These are phyloP conservation scores for Prunus armeniaca DNA, from an alignment of 306 rosid species.

Conservation along the genomic window DNA sequence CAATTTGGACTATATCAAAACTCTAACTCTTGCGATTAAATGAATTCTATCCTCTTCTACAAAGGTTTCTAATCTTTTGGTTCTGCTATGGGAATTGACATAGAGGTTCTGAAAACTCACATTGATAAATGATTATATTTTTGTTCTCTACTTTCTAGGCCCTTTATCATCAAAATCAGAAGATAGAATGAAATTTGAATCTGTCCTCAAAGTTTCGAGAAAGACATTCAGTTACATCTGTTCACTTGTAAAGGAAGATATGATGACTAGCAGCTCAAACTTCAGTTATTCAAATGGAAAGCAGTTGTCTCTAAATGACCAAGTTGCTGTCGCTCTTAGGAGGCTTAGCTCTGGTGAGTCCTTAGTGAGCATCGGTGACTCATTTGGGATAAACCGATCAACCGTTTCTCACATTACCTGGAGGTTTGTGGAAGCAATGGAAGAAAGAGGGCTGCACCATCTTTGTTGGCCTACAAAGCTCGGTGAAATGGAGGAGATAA, in stretches of 20 bases:
- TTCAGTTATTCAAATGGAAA: conserved; percentile 45
- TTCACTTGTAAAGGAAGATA: conserved; percentile 69
- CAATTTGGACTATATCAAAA: background rate
- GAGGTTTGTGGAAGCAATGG: conserved; percentile 90
- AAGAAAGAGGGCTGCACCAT: conserved; percentile 76
- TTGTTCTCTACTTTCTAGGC: conserved; percentile 45
- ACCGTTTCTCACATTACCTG: conserved; percentile 87
- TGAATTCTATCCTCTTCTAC: background rate
- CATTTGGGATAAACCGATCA: conserved; percentile 67
- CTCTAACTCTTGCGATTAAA: background rate
- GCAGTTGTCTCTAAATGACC: conserved; percentile 64
- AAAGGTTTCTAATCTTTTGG: background rate
- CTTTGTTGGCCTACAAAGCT: conserved; percentile 78
- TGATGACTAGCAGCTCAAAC: conserved; percentile 58
- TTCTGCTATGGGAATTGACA: background rate
- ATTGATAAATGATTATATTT: conserved; percentile 10
- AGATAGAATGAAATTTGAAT: conserved; percentile 55
- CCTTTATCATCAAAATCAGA: conserved; percentile 55
- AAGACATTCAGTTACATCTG: conserved; percentile 82
- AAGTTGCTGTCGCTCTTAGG: conserved; percentile 85
- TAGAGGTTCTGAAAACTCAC: background rate
- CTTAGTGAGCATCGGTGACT: conserved; percentile 60
- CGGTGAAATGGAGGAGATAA: conserved; percentile 57
- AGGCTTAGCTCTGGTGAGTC: conserved; percentile 93
- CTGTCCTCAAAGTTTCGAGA: conserved; percentile 72